Evolutionary conservation across 345 rosid species (phyloP), one percentile per base, ranked within the genome.

Genomic region (Gossypium arboreum): DNA sequence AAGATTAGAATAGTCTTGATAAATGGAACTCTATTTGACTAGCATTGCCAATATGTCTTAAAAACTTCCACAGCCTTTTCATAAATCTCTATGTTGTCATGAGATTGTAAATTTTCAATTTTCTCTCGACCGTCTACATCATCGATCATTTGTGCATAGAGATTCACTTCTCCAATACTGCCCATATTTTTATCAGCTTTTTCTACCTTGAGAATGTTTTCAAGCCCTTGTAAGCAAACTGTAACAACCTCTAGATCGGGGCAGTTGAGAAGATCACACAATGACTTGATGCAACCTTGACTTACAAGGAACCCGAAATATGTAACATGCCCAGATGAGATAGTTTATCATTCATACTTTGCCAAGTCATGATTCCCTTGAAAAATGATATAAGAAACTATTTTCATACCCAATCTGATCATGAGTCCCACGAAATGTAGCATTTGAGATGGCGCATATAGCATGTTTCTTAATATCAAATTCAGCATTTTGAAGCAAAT

Each of bases 401-500:
- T n/a, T 61, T 61, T 72, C 84, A 34, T 86, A 93, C 97, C 86
- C 87, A 85, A 91, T 88, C 70, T 93, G 98, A n/a, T 93, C 94
- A 81, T 85, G 92, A 65, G 88, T 75, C 52, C 97, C 95, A 48
- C 97, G 92, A 70, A 92, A 86, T 12, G 97, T 88, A 55, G 95
- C 92, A 80, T 93, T 93, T 50, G 94, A 87, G 56, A 93, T 84
- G 51, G 93, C 97, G 94, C 98, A 88, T 2, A 91, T 88, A 79
- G 95, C 93, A 81, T 91, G 97, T 77, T 93, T 93, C 86, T 93
- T 93, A 55, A 88, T 88, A 81, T 91, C 91, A 75, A 93, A 90
- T 81, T 91, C 95, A 41, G 88, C 94, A 83, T 85, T 84, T 83
- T 86, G 91, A 76, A 91, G 94, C 22, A 91, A 85, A 77, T 71